A percentile compares a stretch with the other conserved stretches of the same genome.
These are phyloP conservation scores for Lycium ferocissimum DNA, from an alignment of 257 asterid genomes.

Conservation along the genomic window DNA sequence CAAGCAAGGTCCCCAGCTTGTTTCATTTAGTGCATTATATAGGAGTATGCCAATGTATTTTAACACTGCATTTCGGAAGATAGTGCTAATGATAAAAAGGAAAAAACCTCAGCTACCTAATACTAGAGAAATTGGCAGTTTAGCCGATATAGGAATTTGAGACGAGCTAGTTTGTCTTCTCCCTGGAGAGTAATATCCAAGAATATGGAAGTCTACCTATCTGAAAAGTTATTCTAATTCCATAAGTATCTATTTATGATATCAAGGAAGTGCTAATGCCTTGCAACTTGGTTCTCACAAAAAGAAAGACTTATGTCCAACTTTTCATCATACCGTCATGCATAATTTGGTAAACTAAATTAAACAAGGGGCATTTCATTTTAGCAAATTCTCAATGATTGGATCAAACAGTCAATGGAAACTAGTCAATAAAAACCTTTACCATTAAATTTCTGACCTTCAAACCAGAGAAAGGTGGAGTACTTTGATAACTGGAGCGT, in stretches of 20 bases:
- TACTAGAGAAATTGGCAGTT: background rate
- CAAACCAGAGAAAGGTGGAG: conserved; percentile 56
- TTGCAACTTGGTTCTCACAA: background rate
- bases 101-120: background rate
- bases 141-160: conserved; percentile 2
- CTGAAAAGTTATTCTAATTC: conserved; percentile 13
- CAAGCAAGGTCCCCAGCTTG: background rate
- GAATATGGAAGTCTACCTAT: background rate
- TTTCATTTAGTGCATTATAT: conserved; percentile 2
- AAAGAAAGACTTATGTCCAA: background rate
- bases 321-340: background rate
- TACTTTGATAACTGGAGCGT: conserved; percentile 46
- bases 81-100: background rate
- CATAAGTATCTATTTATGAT: background rate
- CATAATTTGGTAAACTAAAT: background rate
- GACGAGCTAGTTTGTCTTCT: background rate
- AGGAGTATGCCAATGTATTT: background rate
- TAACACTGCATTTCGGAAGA: background rate
- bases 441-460: conserved; percentile 56
- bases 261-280: background rate
- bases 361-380: background rate
- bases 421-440: conserved; percentile 16
- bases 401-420: background rate
- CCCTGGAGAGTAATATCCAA: background rate
- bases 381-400: background rate